Percentiles rank a stretch among this genome's conserved stretches.
These are phyloP conservation scores for Fibroporia radiculosa DNA, from an alignment of 768 basidiomycete species.

Conservation along the genomic window DNA sequence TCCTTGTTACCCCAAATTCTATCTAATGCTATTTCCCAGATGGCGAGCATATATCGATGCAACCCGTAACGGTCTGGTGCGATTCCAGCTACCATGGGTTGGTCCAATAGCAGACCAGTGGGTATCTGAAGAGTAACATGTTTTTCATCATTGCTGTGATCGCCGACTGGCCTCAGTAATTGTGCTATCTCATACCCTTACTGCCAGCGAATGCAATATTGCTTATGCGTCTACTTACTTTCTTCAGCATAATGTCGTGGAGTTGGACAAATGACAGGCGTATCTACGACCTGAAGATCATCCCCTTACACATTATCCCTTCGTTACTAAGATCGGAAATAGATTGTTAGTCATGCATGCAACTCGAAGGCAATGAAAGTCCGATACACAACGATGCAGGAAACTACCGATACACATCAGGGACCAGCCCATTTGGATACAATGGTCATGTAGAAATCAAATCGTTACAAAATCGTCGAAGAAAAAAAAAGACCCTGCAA, in stretches of 20 bases:
- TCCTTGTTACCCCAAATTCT: background rate
- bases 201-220: too few relatives aligned
- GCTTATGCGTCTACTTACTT: too few relatives aligned
- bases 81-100: conserved; percentile 54
- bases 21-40: conserved; percentile 20
- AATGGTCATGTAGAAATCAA: conserved; percentile 5
- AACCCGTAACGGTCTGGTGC: conserved; percentile 39
- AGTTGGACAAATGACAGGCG: too few relatives aligned
- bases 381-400: conserved; percentile 15
- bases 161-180: too few relatives aligned
- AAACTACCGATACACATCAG: conserved; percentile 6
- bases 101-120: conserved; percentile 63
- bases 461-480: background rate
- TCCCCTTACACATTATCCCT: background rate
- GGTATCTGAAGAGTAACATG: conserved; percentile 50
- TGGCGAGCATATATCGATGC: conserved; percentile 48
- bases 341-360: conserved; percentile 14
- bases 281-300: too few relatives aligned
- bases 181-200: too few relatives aligned
- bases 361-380: conserved; percentile 7
- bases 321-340: conserved; percentile 1
- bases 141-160: too few relatives aligned
- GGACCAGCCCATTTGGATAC: conserved; percentile 13
- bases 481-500: background rate
- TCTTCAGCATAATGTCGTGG: too few relatives aligned